Evolutionary conservation across 768 basidiomycete species (phyloP).

Genomic region (Kwoniella botswanensis): DNA sequence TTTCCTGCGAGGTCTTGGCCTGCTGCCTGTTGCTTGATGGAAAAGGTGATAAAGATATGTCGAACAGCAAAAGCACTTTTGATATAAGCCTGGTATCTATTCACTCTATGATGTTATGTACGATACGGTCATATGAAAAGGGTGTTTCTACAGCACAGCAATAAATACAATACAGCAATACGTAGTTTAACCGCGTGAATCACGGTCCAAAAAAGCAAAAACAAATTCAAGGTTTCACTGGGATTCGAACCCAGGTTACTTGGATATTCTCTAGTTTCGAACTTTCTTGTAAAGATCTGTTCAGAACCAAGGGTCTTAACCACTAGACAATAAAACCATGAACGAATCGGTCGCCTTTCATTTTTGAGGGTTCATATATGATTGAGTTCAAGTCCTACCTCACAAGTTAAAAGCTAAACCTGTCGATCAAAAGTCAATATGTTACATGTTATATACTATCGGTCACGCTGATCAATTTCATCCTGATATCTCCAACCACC

Average conservation of each 20-base stretch:
- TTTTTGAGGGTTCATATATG: no score
- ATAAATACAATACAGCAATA: neutral
- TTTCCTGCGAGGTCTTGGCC: neutral
- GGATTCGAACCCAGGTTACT: constrained; percentile 1
- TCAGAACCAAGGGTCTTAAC: constrained; percentile 1
- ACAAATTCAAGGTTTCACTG: neutral
- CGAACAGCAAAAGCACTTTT: neutral
- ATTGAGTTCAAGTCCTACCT: no score
- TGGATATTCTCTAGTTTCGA: neutral
- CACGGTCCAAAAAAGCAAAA: no score
- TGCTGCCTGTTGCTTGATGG: no score
- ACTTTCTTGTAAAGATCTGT: neutral
- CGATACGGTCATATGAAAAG: neutral
- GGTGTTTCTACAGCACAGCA: neutral
- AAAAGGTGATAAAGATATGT: neutral
- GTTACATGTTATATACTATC: no score
- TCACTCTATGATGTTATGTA: no score
- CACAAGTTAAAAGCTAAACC: no score
- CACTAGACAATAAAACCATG: constrained; percentile 1
- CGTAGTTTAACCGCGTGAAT: neutral
- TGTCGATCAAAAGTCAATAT: no score
- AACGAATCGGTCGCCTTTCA: neutral
- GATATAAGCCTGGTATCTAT: neutral
- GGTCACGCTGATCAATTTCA: neutral
- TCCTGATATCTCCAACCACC: neutral